phyloP scores from a whole-genome alignment of 1,139 yeast species.

The Sugiyamaella novakii region DNA sequence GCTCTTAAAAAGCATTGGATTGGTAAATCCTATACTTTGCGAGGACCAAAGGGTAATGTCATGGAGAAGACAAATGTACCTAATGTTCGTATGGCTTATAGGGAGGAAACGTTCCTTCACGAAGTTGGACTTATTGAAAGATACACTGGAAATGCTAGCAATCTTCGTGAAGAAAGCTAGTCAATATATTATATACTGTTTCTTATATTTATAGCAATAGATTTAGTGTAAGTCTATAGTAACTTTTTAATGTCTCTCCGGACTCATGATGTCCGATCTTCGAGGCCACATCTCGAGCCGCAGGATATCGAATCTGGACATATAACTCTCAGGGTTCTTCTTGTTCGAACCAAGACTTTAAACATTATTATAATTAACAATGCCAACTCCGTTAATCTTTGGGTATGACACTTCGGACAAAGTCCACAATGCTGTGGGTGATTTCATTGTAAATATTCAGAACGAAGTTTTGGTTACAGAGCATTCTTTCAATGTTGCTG shows the following conservation, averaged over 20 bases:
- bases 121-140: slow-evolving; percentile 72
- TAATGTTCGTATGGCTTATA: slow-evolving; percentile 74
- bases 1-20: slow-evolving; percentile 88
- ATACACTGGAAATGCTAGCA: slow-evolving; percentile 44
- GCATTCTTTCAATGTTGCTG: slow-evolving; percentile 64
- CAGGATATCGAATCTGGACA: neutral
- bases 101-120: slow-evolving; percentile 77
- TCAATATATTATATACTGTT: neutral
- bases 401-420: slow-evolving; percentile 34
- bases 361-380: no score
- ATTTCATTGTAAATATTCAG: slow-evolving; percentile 80
- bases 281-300: no score
- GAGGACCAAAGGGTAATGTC: slow-evolving; percentile 78
- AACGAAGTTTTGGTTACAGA: slow-evolving; percentile 54
- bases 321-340: no score
- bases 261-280: neutral
- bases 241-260: no score
- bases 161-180: slow-evolving; percentile 16
- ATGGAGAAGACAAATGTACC: slow-evolving; percentile 96
- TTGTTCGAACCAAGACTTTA: no score
- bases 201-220: neutral
- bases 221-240: neutral
- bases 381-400: slow-evolving; percentile 33
- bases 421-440: slow-evolving; percentile 71
- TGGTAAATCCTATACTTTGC: slow-evolving; percentile 63